Evolutionary conservation across 2,329 filamentous ascomycete species (phyloP).

Genomic region (Nigrospora sphaerica): DNA sequence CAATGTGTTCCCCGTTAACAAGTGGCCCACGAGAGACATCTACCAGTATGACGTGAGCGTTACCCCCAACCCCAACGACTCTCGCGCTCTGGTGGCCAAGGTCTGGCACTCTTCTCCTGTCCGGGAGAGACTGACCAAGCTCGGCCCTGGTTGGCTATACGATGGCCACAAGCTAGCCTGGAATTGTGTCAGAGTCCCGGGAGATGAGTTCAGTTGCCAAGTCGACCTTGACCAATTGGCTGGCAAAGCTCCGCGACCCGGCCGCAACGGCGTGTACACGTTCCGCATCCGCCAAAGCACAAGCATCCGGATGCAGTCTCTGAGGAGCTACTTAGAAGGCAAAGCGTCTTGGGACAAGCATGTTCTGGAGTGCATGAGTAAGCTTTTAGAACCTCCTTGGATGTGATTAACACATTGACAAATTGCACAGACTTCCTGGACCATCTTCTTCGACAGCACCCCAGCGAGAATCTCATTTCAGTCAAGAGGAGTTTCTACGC

Average conservation of each 20-base stretch:
- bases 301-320: slow-evolving; percentile 58
- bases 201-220: slow-evolving; percentile 22
- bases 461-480: slow-evolving; percentile 56
- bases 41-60: slow-evolving; percentile 82
- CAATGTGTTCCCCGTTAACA: slow-evolving; percentile 68
- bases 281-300: slow-evolving; percentile 59
- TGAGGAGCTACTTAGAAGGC: slow-evolving; percentile 60
- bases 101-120: slow-evolving; percentile 64
- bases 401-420: background rate
- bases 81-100: slow-evolving; percentile 60
- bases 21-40: slow-evolving; percentile 54
- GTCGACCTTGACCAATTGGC: slow-evolving; percentile 60
- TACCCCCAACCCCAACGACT: slow-evolving; percentile 50
- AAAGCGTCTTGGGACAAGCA: slow-evolving; percentile 53
- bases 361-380: slow-evolving; percentile 72
- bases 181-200: slow-evolving; percentile 30
- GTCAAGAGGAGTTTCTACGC: slow-evolving; percentile 84
- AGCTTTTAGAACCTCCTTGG: slow-evolving; percentile 14
- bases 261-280: slow-evolving; percentile 38
- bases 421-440: slow-evolving; percentile 64
- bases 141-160: slow-evolving; percentile 56
- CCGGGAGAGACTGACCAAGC: slow-evolving; percentile 43
- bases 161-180: slow-evolving; percentile 85
- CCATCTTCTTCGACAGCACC: slow-evolving; percentile 76
- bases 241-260: slow-evolving; percentile 21